Evolutionary conservation across 768 basidiomycete species (phyloP), one percentile per base, ranked within the genome.

Genomic region (Rhizopogon sp.): DNA sequence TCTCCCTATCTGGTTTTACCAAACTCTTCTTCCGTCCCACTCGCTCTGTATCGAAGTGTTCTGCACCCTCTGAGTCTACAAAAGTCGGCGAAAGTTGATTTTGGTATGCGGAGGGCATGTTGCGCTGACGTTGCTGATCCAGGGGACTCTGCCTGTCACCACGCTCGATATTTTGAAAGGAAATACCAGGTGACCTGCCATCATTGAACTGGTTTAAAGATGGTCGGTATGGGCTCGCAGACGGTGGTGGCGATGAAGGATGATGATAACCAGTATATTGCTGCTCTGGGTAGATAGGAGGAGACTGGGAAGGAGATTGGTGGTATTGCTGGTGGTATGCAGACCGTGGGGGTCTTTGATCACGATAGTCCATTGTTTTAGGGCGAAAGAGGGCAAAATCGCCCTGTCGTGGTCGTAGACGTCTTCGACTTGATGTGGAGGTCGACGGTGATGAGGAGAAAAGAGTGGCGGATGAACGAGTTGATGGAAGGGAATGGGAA

Each of bases 1-100:
- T 93, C 76, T 97, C 95, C 55, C 96, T 78, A 71, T 99, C 96
- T 5, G 96, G 96, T 54, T 80, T 77, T 52, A 98, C 90, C 16
- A 99, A 79, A 67, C 87, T 90, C 79, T 94, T 95, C 79, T 97
- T 98, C 66, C 97, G 75, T 55, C 77, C 73, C 6, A 91, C 80
- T 55, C 77, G 75, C 14, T 75, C 70, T 3, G 78, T 75, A 60
- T 83, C 82, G 40, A 70, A 71, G 43, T 71, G 64, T 4, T 72
- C 65, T n/a, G 56, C 62, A 0, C 63, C 54, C 55, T 73, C 66
- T 54, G 68, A 52, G 58, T 75, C 68, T 50, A 70, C 60, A 31
- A 56, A 63, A 58, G 66, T 65, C 64, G 79, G 67, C 75, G 70
- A 59, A 78, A 55, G 76, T 72, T 62, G 75, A 71, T 60, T 73